A percentile compares a stretch with the other conserved stretches of the same genome.
Conservation (phyloP, 495 filamentous ascomycete genomes). For the Pyrenopolyporus hunteri region DNA sequence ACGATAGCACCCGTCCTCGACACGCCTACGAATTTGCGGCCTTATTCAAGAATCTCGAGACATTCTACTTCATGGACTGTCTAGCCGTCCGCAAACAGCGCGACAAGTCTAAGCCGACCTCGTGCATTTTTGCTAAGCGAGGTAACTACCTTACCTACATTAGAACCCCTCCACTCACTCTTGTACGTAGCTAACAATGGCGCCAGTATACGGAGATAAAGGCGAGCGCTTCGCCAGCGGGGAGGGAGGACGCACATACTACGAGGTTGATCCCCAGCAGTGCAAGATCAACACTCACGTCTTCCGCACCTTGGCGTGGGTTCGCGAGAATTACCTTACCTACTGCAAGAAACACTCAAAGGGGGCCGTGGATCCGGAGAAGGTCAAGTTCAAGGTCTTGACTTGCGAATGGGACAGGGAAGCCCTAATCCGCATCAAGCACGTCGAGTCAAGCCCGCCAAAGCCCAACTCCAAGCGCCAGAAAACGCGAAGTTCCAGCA, state of each 20-base stretch:
- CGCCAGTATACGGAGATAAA: constrained; percentile 7
- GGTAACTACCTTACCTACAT: constrained; percentile 24
- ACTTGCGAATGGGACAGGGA: constrained; percentile 41
- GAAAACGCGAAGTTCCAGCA: background rate
- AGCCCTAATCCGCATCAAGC: constrained; percentile 22
- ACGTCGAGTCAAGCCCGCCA: background rate
- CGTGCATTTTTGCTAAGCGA: constrained; percentile 13
- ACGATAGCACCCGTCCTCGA: constrained; percentile 28
- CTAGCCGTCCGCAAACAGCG: constrained; percentile 36
- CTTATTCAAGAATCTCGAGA: constrained; percentile 42
- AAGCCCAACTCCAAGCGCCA: constrained; percentile 9
- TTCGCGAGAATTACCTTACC: constrained; percentile 38
- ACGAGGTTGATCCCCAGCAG: constrained; percentile 32
- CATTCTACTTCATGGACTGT: constrained; percentile 45
- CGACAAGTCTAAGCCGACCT: constrained; percentile 9
- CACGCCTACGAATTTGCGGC: constrained; percentile 43
- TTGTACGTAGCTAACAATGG: constrained; percentile 7
- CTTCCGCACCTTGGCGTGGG: constrained; percentile 35
- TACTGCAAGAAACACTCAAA: constrained; percentile 30
- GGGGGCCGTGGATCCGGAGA: constrained; percentile 30
- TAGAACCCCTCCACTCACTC: background rate
- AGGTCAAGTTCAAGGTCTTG: constrained; percentile 41
- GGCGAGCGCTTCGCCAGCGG: constrained; percentile 31
- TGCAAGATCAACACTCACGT: constrained; percentile 40
- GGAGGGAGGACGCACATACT: constrained; percentile 38